Percentiles rank a stretch among this genome's conserved stretches.
These are phyloP conservation scores for Waltergamsia citrina DNA, from an alignment of 2,329 filamentous ascomycete genomes.

Conservation along the genomic window DNA sequence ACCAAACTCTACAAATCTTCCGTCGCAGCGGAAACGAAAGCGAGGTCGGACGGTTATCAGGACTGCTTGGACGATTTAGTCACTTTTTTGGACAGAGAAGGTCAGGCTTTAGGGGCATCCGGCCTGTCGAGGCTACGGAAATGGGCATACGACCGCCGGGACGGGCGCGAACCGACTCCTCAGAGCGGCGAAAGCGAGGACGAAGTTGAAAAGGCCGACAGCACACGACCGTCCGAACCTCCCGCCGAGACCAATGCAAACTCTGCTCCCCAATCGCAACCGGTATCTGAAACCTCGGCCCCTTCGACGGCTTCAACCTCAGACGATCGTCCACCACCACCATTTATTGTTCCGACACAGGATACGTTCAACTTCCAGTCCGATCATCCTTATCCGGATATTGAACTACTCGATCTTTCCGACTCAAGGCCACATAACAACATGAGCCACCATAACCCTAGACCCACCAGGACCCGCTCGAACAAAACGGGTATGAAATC, in stretches of 20 bases:
- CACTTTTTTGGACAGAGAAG: slow-evolving; percentile 73
- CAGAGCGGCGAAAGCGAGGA: slow-evolving; percentile 58
- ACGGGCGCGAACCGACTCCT: slow-evolving; percentile 47
- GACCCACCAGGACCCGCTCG: slow-evolving; percentile 11
- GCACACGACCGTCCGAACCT: slow-evolving; percentile 36
- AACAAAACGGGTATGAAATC: neutral
- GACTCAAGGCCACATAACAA: slow-evolving; percentile 31
- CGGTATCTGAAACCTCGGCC: too few species aligned
- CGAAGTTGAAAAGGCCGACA: slow-evolving; percentile 45
- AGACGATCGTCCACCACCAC: slow-evolving; percentile 19
- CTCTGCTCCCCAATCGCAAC: slow-evolving; percentile 15
- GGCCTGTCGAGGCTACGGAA: slow-evolving; percentile 57
- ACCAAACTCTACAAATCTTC: slow-evolving; percentile 96
- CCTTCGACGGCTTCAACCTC: slow-evolving; percentile 5
- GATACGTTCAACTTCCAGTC: slow-evolving; percentile 64
- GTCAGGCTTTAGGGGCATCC: slow-evolving; percentile 68
- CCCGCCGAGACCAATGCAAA: slow-evolving; percentile 22
- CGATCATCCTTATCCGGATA: slow-evolving; percentile 47
- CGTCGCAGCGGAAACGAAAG: slow-evolving; percentile 64
- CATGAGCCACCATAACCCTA: neutral
- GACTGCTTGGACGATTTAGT: slow-evolving; percentile 88
- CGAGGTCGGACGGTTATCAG: slow-evolving; percentile 78
- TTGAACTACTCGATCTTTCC: slow-evolving; percentile 51
- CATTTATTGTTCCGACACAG: slow-evolving; percentile 42
- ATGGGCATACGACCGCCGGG: slow-evolving; percentile 61